Evolutionary conservation across 2,329 filamentous ascomycete genomes (phyloP), one percentile per base, ranked within the genome.

Genomic region (Alternaria burnsii): DNA sequence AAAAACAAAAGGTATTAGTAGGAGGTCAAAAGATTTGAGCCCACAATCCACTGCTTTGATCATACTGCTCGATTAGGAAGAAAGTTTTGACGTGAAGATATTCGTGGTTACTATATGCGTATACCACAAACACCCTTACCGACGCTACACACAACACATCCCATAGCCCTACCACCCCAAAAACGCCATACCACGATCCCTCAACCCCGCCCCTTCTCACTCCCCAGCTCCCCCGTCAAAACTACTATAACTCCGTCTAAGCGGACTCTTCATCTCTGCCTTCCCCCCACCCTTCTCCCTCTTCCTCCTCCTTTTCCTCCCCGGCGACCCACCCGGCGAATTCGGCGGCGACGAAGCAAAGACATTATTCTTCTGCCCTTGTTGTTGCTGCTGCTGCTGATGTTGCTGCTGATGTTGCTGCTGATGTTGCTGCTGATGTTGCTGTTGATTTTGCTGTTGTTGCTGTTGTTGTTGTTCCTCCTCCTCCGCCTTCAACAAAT

Each of bases 171-270:
- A 26, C 24, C 7, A 26, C 7, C 2, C 24, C 1, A 0, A 26
- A 32, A 36, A 38, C 36, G 36, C 16, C 14, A 4, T 38, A 6
- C 36, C 36, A 18, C n/a, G 5, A 32, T 5, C 43, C 5, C 6
- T n/a, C 26, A 47, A 16, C 18, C 5, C 44, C 30, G 2, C 26
- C 10, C 14, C 46, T n/a, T 12, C 12, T 41, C 38, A 6, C 4
- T 12, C 18, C 18, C 38, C 38, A 12, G 11, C 1, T 2, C 18
- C 44, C 18, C 54, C 64, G 52, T 72, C 68, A 62, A 66, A 72
- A 54, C 71, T 76, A 62, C 74, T 79, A 34, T 76, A 69, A 22
- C 71, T 67, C 50, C 76, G 62, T 32, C 74, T 59, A 28, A 78
- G 43, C 38, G 75, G 76, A 66, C 71, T 72, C 40, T 69, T 65